Conservation (phyloP, 768 basidiomycete genomes). For the Xerocomus spinulosus region DNA sequence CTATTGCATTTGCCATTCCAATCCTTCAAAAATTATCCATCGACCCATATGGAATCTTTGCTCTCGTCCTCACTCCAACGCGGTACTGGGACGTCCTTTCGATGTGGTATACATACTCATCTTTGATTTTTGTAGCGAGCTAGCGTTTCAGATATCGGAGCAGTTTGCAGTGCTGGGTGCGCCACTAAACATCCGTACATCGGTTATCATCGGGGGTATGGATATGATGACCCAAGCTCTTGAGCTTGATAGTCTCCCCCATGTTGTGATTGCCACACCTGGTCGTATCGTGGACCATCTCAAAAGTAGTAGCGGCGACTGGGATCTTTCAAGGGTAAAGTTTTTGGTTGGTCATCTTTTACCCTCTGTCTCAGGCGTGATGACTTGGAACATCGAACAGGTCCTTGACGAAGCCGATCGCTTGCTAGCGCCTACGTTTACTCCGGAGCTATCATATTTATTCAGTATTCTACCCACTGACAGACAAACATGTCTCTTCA, state of each 20-base stretch:
- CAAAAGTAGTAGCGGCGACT: slow-evolving; percentile 66
- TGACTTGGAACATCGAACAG: slow-evolving; percentile 35
- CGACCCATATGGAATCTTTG: slow-evolving; percentile 95
- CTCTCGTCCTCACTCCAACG: slow-evolving; percentile 90
- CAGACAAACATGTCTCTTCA: slow-evolving; percentile 96
- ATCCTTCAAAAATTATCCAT: slow-evolving; percentile 83
- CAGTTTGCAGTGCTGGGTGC: slow-evolving; percentile 91
- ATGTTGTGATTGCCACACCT: slow-evolving; percentile 93
- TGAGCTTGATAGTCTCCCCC: slow-evolving; percentile 80
- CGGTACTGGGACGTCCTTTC: slow-evolving; percentile 47
- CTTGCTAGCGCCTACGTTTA: slow-evolving; percentile 83
- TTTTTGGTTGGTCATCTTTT: slow-evolving; percentile 57
- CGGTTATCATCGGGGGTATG: slow-evolving; percentile 95
- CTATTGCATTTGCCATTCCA: slow-evolving; percentile 93
- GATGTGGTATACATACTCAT: background rate
- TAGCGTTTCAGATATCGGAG: slow-evolving; percentile 96
- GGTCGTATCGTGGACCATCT: slow-evolving; percentile 92
- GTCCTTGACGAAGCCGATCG: slow-evolving; percentile 97
- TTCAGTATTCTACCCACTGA: slow-evolving; percentile 75
- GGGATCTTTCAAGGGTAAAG: slow-evolving; percentile 80
- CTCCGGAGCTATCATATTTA: slow-evolving; percentile 74
- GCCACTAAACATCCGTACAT: slow-evolving; percentile 74
- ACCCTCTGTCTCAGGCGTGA: background rate
- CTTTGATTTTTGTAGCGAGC: slow-evolving; percentile 53
- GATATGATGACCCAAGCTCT: slow-evolving; percentile 95